phyloP scores from a whole-genome alignment of 1,284 basidiomycete genomes.

The Cryptococcus deneoformans region DNA sequence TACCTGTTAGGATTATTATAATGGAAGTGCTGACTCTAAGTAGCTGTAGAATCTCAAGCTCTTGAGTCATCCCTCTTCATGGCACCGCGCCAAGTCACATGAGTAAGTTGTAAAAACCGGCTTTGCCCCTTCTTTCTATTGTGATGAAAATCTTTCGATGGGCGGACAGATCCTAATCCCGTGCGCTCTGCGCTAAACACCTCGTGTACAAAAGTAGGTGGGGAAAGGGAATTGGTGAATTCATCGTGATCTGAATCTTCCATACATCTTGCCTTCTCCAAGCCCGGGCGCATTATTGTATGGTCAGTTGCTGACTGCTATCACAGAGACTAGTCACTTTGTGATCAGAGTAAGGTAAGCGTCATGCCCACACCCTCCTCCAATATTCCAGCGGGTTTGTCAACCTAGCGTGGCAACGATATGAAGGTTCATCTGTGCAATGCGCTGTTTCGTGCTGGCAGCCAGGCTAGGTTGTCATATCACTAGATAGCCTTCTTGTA shows the following conservation, averaged over 20 bases:
- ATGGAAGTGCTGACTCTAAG: neutral
- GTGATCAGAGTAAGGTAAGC: too few relatives aligned
- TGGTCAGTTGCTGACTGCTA: too few relatives aligned
- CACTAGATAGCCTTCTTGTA: too few relatives aligned
- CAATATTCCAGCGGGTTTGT: too few relatives aligned
- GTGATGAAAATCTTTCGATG: slow-evolving; percentile 44
- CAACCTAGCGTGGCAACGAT: too few relatives aligned
- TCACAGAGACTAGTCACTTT: too few relatives aligned
- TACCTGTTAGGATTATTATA: neutral
- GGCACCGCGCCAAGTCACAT: too few relatives aligned
- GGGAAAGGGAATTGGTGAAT: slow-evolving; percentile 43
- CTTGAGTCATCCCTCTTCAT: neutral
- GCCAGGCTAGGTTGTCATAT: too few relatives aligned
- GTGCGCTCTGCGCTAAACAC: slow-evolving; percentile 38
- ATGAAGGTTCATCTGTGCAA: too few relatives aligned
- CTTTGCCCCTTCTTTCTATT: slow-evolving; percentile 2
- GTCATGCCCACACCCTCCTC: neutral
- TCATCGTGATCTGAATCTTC: slow-evolving; percentile 40
- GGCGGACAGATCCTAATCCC: slow-evolving; percentile 44
- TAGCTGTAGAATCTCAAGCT: neutral
- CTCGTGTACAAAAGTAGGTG: slow-evolving; percentile 46
- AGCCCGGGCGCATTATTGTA: too few relatives aligned
- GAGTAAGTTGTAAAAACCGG: slow-evolving; percentile 3
- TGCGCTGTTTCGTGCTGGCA: too few relatives aligned
- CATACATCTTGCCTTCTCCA: neutral